phyloP scores from a whole-genome alignment of 371 early-diverging fungal species.

The Conidiobolus incongruus region DNA sequence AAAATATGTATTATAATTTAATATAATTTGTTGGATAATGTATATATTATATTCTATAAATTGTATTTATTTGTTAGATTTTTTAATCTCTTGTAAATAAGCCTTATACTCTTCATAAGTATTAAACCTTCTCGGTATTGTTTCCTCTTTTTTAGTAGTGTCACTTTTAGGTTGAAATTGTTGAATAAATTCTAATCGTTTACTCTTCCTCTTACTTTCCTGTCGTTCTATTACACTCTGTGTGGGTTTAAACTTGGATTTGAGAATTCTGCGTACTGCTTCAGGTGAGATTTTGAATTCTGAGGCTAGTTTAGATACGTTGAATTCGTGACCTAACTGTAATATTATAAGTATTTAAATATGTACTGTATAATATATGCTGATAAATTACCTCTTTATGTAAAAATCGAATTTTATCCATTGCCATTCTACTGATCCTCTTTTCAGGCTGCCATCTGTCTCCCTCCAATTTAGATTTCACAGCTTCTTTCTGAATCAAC shows the following conservation, averaged over 20 bases:
- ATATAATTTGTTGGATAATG: too few relatives aligned
- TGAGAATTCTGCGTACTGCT: conserved; percentile 15
- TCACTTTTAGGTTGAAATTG: too few relatives aligned
- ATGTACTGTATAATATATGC: not conserved
- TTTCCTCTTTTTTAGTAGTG: too few relatives aligned
- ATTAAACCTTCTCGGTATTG: too few relatives aligned
- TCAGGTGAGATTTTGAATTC: conserved; percentile 17
- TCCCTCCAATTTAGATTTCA: conserved; percentile 6
- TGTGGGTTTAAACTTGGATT: conserved; percentile 14
- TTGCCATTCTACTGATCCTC: conserved; percentile 14
- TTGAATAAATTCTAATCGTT: conserved; percentile 5
- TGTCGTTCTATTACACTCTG: conserved; percentile 8
- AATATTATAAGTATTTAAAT: not conserved
- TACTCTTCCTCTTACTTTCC: conserved; percentile 8
- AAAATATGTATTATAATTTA: too few relatives aligned
- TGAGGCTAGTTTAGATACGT: conserved; percentile 11
- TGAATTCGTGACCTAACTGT: conserved; percentile 14
- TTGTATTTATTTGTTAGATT: too few relatives aligned
- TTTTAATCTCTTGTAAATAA: too few relatives aligned
- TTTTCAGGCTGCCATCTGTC: conserved; percentile 14
- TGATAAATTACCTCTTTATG: conserved; percentile 5
- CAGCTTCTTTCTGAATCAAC: not conserved
- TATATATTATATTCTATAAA: too few relatives aligned
- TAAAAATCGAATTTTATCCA: conserved; percentile 19
- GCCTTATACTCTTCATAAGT: too few relatives aligned